Conservation (phyloP, 2,329 filamentous ascomycete species). For the Arthrobotrys pseudoclavata region DNA sequence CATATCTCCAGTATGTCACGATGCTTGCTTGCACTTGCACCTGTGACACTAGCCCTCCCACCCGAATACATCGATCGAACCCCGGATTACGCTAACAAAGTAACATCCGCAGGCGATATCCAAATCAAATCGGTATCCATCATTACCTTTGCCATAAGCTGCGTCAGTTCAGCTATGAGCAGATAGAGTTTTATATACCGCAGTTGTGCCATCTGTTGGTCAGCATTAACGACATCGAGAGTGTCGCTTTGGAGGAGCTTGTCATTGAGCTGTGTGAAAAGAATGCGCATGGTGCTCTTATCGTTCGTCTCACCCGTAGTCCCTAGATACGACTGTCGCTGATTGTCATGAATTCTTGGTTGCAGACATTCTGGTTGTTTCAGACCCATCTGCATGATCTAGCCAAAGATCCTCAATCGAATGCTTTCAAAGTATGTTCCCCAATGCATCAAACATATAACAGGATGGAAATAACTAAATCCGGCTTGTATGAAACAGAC, state of each 20-base stretch:
- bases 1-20: constrained; percentile 82
- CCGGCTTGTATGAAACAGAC: constrained; percentile 73
- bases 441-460: not conserved
- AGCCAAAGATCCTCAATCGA: constrained; percentile 79
- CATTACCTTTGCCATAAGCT: constrained; percentile 90
- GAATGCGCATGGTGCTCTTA: constrained; percentile 83
- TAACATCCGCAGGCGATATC: constrained; percentile 77
- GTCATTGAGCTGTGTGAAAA: constrained; percentile 87
- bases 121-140: constrained; percentile 89
- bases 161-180: constrained; percentile 88
- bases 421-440: constrained; percentile 72
- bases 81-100: constrained; percentile 60
- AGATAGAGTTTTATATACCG: constrained; percentile 92
- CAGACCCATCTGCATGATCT: constrained; percentile 89
- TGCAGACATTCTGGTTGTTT: constrained; percentile 88
- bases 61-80: constrained; percentile 40
- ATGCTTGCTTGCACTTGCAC: constrained; percentile 45
- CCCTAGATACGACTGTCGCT: constrained; percentile 56
- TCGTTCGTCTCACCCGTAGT: constrained; percentile 72
- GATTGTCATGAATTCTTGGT: constrained; percentile 11
- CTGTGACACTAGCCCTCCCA: constrained; percentile 61
- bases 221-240: constrained; percentile 85
- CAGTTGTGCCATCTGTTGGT: constrained; percentile 90
- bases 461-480: not conserved
- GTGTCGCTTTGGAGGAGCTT: constrained; percentile 90